A percentile compares a stretch with the other conserved stretches of the same genome.
These are phyloP conservation scores for Torulaspora microellipsoides DNA, from an alignment of 805 yeast genomes.

Conservation along the genomic window DNA sequence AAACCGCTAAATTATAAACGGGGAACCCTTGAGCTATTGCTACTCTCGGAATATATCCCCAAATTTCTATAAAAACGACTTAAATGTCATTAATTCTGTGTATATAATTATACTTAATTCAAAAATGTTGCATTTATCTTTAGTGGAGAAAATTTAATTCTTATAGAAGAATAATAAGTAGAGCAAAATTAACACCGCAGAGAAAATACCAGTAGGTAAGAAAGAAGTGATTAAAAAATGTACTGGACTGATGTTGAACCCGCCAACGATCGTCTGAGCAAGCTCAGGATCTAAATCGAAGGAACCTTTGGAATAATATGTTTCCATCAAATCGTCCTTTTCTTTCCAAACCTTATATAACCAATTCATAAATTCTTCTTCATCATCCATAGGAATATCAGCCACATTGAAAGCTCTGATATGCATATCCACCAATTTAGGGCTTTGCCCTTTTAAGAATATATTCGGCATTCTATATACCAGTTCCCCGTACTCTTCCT, in stretches of 20 bases:
- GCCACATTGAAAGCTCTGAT: constrained; percentile 51
- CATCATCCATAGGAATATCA: constrained; percentile 60
- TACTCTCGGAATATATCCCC: too few relatives aligned
- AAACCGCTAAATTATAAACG: constrained; percentile 24
- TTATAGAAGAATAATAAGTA: constrained; percentile 1
- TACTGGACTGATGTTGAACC: constrained; percentile 19
- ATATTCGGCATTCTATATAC: constrained; percentile 59
- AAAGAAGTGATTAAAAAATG: constrained; percentile 7
- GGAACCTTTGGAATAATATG: constrained; percentile 51
- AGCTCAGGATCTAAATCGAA: constrained; percentile 35
- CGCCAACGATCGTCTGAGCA: constrained; percentile 18
- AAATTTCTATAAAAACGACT: too few relatives aligned
- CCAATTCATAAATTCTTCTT: constrained; percentile 72
- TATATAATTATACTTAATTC: too few relatives aligned
- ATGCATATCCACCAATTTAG: constrained; percentile 59
- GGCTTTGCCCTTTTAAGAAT: constrained; percentile 68
- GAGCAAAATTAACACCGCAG: constrained; percentile 17
- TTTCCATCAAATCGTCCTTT: constrained; percentile 70
- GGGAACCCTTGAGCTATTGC: too few relatives aligned
- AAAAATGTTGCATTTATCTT: too few relatives aligned
- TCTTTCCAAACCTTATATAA: constrained; percentile 64
- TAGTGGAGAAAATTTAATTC: too few relatives aligned
- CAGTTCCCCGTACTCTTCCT: constrained; percentile 71
- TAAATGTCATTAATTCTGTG: too few relatives aligned
- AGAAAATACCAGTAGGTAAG: constrained; percentile 9